Evolutionary conservation across 257 asterid genomes (phyloP), one percentile per base, ranked within the genome.

Genomic region (Eucommia ulmoides): DNA sequence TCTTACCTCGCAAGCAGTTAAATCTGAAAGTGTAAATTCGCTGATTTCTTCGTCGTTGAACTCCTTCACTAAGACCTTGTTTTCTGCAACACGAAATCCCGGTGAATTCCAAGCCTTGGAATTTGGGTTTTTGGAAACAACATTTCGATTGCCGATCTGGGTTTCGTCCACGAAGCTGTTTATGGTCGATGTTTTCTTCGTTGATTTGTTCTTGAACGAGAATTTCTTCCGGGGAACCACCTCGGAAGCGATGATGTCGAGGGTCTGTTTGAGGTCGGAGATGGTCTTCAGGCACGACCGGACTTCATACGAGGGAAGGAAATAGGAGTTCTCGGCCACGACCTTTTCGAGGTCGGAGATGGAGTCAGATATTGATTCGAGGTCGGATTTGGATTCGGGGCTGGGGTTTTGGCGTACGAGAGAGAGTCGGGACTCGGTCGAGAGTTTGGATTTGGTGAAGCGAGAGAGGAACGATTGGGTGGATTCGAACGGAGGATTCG

Each of bases 201-300:
- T 22, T 15, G 83, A 25, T 59, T 82, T 89, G 59, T 71, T 74
- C 60, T 68, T 85, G 78, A 89, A 89, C 19, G 96, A 68, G 78
- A 89, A 89, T 49, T 80, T 89, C 66, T 80, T 85, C 83, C 59
- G 84, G 17, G 97, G 96, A 49, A 77, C 52, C 66, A 84, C 83
- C 51, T 68, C 67, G 25, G 83, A 54, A 45, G 80, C 62, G 48
- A 68, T 79, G 17, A 70, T 74, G 22, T 82, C 91, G 11, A 82
- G 76, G 59, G 79, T 46, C 49, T 76, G 94, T 60, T 68, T 76
- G 64, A 88, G 94, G 20, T 71, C 55, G 1, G 60, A 45, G 26
- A 80, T 38, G 38, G 75, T 20, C 48, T 56, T 58, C 66, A 89
- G 94, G 72, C 88, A 74, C 20, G 74, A 57, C 49, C 96, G 93